These are phyloP conservation scores for Calcarisporium arbuscula DNA, from an alignment of 2,329 filamentous ascomycete species.

Conservation along the genomic window DNA sequence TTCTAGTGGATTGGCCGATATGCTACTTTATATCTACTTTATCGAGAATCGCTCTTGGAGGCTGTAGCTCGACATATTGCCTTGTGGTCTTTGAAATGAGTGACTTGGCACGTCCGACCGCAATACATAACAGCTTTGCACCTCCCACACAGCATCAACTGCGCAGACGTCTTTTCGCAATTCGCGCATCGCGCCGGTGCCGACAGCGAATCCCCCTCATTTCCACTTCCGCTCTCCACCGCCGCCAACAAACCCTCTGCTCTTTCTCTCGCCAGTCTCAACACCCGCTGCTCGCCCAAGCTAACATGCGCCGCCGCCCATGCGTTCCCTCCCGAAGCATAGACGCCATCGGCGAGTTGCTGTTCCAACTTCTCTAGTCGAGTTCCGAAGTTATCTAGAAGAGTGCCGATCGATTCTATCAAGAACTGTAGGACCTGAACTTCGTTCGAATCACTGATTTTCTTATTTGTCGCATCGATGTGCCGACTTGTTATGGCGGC, in stretches of 20 bases:
- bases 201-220: slow-evolving; percentile 1
- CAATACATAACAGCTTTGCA: slow-evolving; percentile 10
- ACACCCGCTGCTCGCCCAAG: slow-evolving; percentile 24
- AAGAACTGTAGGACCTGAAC: slow-evolving; percentile 23
- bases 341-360: slow-evolving; percentile 22
- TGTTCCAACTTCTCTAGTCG: slow-evolving; percentile 23
- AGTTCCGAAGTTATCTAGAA: slow-evolving; percentile 23
- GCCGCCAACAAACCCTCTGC: slow-evolving; percentile 21
- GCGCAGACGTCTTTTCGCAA: slow-evolving; percentile 8
- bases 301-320: slow-evolving; percentile 27
- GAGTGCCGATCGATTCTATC: slow-evolving; percentile 22
- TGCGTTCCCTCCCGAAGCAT: slow-evolving; percentile 24
- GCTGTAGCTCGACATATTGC: slow-evolving; percentile 5
- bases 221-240: slow-evolving; percentile 1
- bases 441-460: slow-evolving; percentile 25
- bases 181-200: slow-evolving; percentile 5
- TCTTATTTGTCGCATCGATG: slow-evolving; percentile 16
- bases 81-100: slow-evolving; percentile 12
- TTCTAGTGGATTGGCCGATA: no score
- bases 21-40: no score
- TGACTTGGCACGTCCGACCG: slow-evolving; percentile 9
- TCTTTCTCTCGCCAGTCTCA: slow-evolving; percentile 23
- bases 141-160: slow-evolving; percentile 11
- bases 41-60: no score
- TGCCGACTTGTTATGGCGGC: slow-evolving; percentile 16